phyloP scores from a whole-genome alignment of 2,329 filamentous ascomycete genomes.

The Elsinoe batatas region DNA sequence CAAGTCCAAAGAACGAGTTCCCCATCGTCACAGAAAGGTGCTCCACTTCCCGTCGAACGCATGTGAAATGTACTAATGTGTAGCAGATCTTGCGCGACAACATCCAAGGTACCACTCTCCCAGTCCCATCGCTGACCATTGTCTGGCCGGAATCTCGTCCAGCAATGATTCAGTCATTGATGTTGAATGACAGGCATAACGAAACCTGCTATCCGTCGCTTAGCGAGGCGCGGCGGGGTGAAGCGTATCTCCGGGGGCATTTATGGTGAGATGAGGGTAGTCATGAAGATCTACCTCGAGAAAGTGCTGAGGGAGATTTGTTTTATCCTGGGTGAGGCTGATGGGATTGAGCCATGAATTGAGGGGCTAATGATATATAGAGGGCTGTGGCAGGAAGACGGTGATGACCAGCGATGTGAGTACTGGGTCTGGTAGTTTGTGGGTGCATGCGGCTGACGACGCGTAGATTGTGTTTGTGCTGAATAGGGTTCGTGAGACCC shows the following conservation, averaged over 20 bases:
- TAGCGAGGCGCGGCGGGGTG: slow-evolving; percentile 97
- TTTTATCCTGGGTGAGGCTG: not conserved
- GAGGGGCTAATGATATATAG: not conserved
- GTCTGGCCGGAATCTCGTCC: too few relatives aligned
- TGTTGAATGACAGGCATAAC: slow-evolving; percentile 50
- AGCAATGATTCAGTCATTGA: too few relatives aligned
- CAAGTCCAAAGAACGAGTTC: not conserved
- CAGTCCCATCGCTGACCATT: too few relatives aligned
- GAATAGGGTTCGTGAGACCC: not conserved
- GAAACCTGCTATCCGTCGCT: slow-evolving; percentile 96
- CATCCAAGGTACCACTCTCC: slow-evolving; percentile 60
- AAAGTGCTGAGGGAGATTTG: not conserved
- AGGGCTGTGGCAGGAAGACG: not conserved
- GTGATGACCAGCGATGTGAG: not conserved
- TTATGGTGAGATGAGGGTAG: slow-evolving; percentile 73
- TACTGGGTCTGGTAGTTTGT: not conserved
- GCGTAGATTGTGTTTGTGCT: not conserved
- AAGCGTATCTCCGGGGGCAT: slow-evolving; percentile 99
- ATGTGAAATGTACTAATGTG: not conserved
- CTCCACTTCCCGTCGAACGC: not conserved
- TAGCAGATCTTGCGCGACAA: slow-evolving; percentile 94
- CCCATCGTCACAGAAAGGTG: slow-evolving; percentile 1
- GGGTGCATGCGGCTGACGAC: not conserved
- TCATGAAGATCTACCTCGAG: slow-evolving; percentile 76
- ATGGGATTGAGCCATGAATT: not conserved